Evolutionary conservation across 495 filamentous ascomycete species (phyloP).

Genomic region (Neurospora sp.): DNA sequence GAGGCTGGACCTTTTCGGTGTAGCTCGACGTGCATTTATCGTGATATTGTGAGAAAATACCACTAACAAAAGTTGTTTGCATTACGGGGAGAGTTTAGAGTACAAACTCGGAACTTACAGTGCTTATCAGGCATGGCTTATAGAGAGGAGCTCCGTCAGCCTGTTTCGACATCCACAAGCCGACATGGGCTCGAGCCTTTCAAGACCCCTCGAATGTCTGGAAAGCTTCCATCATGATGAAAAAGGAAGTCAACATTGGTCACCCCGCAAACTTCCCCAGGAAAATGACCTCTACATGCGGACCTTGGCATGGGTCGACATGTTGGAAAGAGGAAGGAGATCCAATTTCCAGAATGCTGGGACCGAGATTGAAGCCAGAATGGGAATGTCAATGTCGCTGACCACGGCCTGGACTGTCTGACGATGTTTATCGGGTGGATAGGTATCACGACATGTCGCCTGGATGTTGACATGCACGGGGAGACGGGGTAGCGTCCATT

Average conservation of each 20-base stretch:
- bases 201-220: background rate
- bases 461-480: background rate
- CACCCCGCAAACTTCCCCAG: background rate
- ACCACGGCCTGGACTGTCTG: background rate
- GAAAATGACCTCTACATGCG: background rate
- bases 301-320: background rate
- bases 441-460: background rate
- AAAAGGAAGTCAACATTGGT: background rate
- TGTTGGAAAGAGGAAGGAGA: background rate
- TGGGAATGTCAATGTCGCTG: background rate
- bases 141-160: background rate
- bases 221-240: background rate
- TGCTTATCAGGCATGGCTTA: background rate
- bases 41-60: background rate
- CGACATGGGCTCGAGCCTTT: background rate
- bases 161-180: background rate
- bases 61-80: background rate
- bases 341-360: background rate
- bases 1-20: background rate
- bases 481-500: background rate
- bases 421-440: background rate
- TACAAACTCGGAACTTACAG: background rate
- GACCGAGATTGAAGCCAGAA: background rate
- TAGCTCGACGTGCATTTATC: background rate
- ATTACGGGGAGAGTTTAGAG: background rate